Percentiles rank a stretch among this genome's conserved stretches.
These are phyloP conservation scores for Tarenaya hassleriana DNA, from an alignment of 345 rosid genomes.

Conservation along the genomic window DNA sequence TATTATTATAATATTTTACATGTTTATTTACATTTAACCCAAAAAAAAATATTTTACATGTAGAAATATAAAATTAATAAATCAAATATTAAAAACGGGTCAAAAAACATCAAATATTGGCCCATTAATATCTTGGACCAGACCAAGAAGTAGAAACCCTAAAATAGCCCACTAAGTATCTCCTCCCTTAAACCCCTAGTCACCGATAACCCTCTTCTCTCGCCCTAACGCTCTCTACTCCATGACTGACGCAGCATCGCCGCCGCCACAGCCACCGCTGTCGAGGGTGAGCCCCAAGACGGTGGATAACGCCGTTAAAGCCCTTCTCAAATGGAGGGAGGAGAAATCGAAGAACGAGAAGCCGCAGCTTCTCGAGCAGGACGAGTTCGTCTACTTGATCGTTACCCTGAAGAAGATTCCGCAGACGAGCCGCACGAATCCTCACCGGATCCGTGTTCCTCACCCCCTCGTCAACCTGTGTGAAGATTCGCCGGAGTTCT, in stretches of 20 bases:
- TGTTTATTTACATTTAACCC: too few species aligned
- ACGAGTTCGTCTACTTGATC: constrained; percentile 44
- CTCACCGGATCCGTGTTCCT: constrained; percentile 41
- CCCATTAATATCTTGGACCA: constrained; percentile 7
- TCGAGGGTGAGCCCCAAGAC: constrained; percentile 19
- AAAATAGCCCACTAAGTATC: not conserved
- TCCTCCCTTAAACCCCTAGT: constrained; percentile 11
- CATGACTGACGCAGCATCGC: constrained; percentile 23
- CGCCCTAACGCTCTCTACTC: not conserved
- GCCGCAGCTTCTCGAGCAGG: constrained; percentile 46
- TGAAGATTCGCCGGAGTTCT: constrained; percentile 34
- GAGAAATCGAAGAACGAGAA: constrained; percentile 30
- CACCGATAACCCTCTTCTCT: not conserved
- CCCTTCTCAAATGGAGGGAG: constrained; percentile 44
- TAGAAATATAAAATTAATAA: too few species aligned
- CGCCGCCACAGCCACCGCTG: not conserved
- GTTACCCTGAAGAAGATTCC: constrained; percentile 53
- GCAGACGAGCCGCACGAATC: constrained; percentile 32
- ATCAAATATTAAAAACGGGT: too few species aligned
- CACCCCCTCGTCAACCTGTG: constrained; percentile 26
- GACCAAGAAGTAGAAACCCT: not conserved
- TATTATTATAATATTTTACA: too few species aligned
- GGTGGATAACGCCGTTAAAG: constrained; percentile 37
- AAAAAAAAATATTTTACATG: too few species aligned
- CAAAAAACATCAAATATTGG: not conserved